A percentile compares a stretch with the other conserved stretches of the same genome.
Evolutionary conservation across 1,284 basidiomycete genomes (phyloP).

Genomic region (Cutaneotrichosporon cyanovorans): DNA sequence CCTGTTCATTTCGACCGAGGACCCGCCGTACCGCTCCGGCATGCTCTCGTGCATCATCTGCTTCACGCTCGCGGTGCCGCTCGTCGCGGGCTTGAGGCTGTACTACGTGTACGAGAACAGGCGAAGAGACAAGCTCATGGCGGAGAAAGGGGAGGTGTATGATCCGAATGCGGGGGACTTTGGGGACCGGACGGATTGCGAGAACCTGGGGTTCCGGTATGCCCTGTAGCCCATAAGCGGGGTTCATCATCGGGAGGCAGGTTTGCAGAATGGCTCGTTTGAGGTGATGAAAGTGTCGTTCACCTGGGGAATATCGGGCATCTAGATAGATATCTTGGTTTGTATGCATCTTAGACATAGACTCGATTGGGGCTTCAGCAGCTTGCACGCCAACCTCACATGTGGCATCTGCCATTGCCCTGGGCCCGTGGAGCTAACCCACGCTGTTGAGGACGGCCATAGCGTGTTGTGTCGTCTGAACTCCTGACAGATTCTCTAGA

Average conservation of each 20-base stretch:
- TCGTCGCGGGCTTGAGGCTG: conserved; percentile 16
- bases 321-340: too few relatives aligned
- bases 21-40: conserved; percentile 27
- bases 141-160: conserved; percentile 7
- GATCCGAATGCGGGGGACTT: conserved; percentile 21
- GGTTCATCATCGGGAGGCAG: too few relatives aligned
- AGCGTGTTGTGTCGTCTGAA: too few relatives aligned
- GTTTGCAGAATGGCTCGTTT: neutral
- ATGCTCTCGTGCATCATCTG: conserved; percentile 32
- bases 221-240: conserved; percentile 22
- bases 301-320: neutral
- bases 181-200: conserved; percentile 26
- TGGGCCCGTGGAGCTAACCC: too few relatives aligned
- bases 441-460: too few relatives aligned
- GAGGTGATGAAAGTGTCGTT: neutral
- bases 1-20: conserved; percentile 27
- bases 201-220: conserved; percentile 28
- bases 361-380: too few relatives aligned
- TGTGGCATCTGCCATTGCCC: too few relatives aligned
- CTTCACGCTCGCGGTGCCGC: conserved; percentile 18
- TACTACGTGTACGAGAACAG: conserved; percentile 27
- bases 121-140: conserved; percentile 17
- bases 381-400: too few relatives aligned
- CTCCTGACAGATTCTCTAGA: too few relatives aligned
- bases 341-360: too few relatives aligned